A percentile compares a stretch with the other conserved stretches of the same genome.
Evolutionary conservation across 352 stramenopile species (phyloP).

Genomic region (Aphanomyces cochlioides): DNA sequence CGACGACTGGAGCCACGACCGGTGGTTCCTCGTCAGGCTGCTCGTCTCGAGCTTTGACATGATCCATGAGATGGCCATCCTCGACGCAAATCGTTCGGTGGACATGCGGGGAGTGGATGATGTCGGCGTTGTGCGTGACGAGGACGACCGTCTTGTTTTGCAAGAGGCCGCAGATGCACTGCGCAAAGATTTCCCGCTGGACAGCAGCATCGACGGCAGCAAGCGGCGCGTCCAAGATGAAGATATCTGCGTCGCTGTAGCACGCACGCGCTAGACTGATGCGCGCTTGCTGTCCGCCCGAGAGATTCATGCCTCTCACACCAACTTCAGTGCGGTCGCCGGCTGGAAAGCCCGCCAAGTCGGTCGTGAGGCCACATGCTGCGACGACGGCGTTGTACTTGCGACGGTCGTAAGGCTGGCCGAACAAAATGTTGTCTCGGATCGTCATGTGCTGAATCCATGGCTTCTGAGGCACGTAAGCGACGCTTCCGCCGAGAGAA

Average conservation of each 20-base stretch:
- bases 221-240: slow-evolving; percentile 27
- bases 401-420: slow-evolving; percentile 47
- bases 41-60: neutral
- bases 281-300: slow-evolving; percentile 29
- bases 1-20: neutral
- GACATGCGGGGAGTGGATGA: slow-evolving; percentile 44
- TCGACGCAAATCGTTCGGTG: slow-evolving; percentile 32
- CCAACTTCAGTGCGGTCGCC: slow-evolving; percentile 30
- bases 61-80: slow-evolving; percentile 1
- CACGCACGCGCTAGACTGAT: slow-evolving; percentile 24
- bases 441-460: slow-evolving; percentile 56
- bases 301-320: slow-evolving; percentile 26
- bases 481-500: slow-evolving; percentile 33
- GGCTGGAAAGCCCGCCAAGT: slow-evolving; percentile 17
- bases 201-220: slow-evolving; percentile 54
- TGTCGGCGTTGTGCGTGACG: slow-evolving; percentile 58
- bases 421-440: slow-evolving; percentile 80
- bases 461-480: slow-evolving; percentile 39
- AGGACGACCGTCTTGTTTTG: slow-evolving; percentile 62
- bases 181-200: slow-evolving; percentile 74
- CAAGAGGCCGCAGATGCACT: slow-evolving; percentile 61
- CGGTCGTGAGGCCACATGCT: slow-evolving; percentile 20
- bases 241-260: slow-evolving; percentile 26
- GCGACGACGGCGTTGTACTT: slow-evolving; percentile 38
- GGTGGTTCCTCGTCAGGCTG: neutral